Base-by-base conservation (phyloP, 345 rosid genomes). In the Acer negundo region DNA sequence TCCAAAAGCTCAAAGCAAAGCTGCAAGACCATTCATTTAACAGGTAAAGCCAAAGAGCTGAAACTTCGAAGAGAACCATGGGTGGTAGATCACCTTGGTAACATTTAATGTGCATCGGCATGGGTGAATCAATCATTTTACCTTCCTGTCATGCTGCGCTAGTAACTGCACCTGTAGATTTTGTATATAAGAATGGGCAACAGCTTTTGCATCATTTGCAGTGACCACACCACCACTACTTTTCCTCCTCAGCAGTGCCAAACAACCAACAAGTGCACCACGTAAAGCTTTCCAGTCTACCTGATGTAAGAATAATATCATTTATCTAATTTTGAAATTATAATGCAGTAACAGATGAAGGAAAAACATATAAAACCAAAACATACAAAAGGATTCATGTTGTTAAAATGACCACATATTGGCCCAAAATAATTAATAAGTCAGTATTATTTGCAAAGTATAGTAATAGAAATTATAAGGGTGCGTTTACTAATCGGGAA, bases 261-360 rank as follows among this genome's bases (percentile, higher is more conserved):
- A 90, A 80, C 99, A 94, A 85, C 98, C 98, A 84, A 89, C 82
- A 81, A 96, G 90, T 24, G 97, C 95, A 74, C 98, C 99, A 23
- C 90, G 93, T 78, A 92, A 47, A 69, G 94, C 90, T 87, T 85
- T 90, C 99, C 99, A 94, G 78, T 96, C 99, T 86, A 88, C 97
- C 99, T 96, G 94, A 84, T 78, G 78, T 66, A 84, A 84, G 72
- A 49, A 75, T 62, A 69, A 76, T 64, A 78, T 81, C 85, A 78
- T 81, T 73, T 69, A 75, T 72, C 72, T 78, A 74, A 55, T 66
- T 63, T 73, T 77, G 66, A 79, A 75, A 75, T 28, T 55, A 24
- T 62, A 58, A 66, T 46, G 51, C 10, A 73, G 59, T 31, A 66
- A 59, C 22, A 4, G 3, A 17, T 53, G 19, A 55, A 11, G 22